phyloP scores from a whole-genome alignment of 2,329 filamentous ascomycete species.

The Davidsoniella australis region DNA sequence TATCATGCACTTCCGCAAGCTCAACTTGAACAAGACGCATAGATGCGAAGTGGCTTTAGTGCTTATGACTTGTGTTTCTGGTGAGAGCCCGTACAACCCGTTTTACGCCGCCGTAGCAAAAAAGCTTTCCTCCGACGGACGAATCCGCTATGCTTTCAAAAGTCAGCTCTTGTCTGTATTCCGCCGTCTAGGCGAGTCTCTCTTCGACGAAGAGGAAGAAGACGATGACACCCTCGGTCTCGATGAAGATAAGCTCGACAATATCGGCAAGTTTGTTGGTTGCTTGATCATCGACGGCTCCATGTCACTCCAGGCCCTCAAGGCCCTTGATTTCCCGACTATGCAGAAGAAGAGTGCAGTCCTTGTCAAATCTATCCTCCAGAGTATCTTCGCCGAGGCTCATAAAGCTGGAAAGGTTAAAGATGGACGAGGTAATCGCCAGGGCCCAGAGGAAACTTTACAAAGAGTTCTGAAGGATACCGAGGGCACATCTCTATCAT shows the following conservation, averaged over 20 bases:
- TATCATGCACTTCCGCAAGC: constrained; percentile 58
- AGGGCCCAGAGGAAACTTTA: constrained; percentile 32
- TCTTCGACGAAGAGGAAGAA: constrained; percentile 49
- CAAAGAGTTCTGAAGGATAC: constrained; percentile 49
- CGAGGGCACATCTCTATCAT: constrained; percentile 49
- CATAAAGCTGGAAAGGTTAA: constrained; percentile 25
- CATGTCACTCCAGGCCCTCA: constrained; percentile 33
- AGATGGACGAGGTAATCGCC: constrained; percentile 18
- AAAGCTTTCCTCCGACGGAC: constrained; percentile 57
- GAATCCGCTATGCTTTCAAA: constrained; percentile 70
- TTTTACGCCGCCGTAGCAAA: constrained; percentile 81
- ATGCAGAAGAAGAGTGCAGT: constrained; percentile 58
- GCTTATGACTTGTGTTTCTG: constrained; percentile 69
- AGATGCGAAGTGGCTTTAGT: constrained; percentile 77
- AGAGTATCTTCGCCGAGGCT: constrained; percentile 55
- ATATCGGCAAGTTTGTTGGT: constrained; percentile 38
- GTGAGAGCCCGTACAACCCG: constrained; percentile 72
- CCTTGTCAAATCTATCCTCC: constrained; percentile 67
- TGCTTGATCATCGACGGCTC: constrained; percentile 30
- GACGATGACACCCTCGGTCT: constrained; percentile 30
- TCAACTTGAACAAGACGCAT: constrained; percentile 72
- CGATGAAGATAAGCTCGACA: constrained; percentile 33
- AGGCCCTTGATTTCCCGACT: constrained; percentile 62
- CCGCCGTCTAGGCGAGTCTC: constrained; percentile 64
- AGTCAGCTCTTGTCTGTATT: constrained; percentile 78